phyloP scores from a whole-genome alignment of 177 flowering plant species.

The Telopea speciosissima region DNA sequence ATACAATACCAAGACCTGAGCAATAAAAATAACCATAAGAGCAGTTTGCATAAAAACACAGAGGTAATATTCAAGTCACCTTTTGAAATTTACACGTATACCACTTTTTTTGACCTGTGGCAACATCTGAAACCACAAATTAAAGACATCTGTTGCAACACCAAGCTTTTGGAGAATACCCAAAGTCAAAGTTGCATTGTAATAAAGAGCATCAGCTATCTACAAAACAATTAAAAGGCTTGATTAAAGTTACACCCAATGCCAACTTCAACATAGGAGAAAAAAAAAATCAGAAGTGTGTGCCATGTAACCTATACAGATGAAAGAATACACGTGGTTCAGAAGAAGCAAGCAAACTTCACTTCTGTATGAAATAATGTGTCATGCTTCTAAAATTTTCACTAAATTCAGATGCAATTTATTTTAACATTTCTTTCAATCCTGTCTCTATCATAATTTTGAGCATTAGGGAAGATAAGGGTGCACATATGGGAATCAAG shows the following conservation, averaged over 20 bases:
- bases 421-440: too few species aligned
- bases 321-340: neutral
- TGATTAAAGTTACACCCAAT: neutral
- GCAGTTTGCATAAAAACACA: too few species aligned
- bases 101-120: slow-evolving; percentile 88
- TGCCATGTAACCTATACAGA: neutral
- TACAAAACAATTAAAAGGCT: slow-evolving; percentile 25
- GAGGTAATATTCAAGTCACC: slow-evolving; percentile 31
- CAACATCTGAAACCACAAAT: slow-evolving; percentile 93
- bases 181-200: slow-evolving; percentile 71
- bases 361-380: too few species aligned
- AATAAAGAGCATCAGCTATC: slow-evolving; percentile 90
- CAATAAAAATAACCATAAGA: neutral
- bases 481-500: too few species aligned
- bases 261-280: neutral
- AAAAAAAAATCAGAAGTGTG: neutral
- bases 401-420: too few species aligned
- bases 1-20: neutral
- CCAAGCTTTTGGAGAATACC: slow-evolving; percentile 78
- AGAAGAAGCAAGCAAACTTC: too few species aligned
- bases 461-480: too few species aligned
- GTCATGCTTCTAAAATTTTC: too few species aligned
- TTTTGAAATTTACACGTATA: slow-evolving; percentile 62
- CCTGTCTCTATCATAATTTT: too few species aligned
- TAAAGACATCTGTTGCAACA: slow-evolving; percentile 75